A percentile compares a stretch with the other conserved stretches of the same genome.
Conservation (phyloP, 2,329 filamentous ascomycete species). For the Cordyceps cicadae region DNA sequence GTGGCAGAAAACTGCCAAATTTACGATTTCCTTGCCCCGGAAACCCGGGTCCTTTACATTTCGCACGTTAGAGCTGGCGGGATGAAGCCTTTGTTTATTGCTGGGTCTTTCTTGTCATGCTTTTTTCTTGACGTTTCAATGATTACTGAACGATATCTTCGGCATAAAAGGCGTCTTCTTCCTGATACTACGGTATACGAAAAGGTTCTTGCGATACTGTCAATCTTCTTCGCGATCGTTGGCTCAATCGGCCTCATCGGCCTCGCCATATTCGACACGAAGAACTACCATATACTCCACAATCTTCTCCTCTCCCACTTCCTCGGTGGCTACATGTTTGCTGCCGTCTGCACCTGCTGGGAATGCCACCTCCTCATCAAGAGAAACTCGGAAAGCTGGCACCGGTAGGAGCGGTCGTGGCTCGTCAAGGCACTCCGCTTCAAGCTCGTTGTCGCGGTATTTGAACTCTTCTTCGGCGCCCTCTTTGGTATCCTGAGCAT, state of each 20-base stretch:
- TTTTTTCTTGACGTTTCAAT: constrained; percentile 77
- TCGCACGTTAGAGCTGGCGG: constrained; percentile 54
- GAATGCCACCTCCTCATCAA: constrained; percentile 69
- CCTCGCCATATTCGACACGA: constrained; percentile 77
- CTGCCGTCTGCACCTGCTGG: constrained; percentile 79
- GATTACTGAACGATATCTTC: constrained; percentile 72
- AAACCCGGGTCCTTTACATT: constrained; percentile 62
- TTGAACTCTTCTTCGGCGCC: constrained; percentile 66
- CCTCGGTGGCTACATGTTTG: constrained; percentile 76
- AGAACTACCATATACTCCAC: constrained; percentile 59
- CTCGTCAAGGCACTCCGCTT: constrained; percentile 62
- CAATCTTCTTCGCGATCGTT: constrained; percentile 60
- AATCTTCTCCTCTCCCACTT: constrained; percentile 73
- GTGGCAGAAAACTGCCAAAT: constrained; percentile 42
- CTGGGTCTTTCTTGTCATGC: constrained; percentile 62
- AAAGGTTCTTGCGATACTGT: constrained; percentile 52
- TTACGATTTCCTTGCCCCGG: constrained; percentile 51
- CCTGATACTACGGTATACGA: constrained; percentile 59
- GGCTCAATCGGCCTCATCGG: constrained; percentile 76
- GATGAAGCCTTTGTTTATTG: constrained; percentile 72
- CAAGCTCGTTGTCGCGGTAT: constrained; percentile 75
- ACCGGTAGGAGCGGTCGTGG: constrained; percentile 28
- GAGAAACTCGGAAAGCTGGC: too few relatives aligned
- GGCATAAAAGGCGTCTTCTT: constrained; percentile 70
- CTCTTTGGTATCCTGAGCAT: constrained; percentile 58